phyloP scores from a whole-genome alignment of 768 basidiomycete genomes.

The Collybia nuda region DNA sequence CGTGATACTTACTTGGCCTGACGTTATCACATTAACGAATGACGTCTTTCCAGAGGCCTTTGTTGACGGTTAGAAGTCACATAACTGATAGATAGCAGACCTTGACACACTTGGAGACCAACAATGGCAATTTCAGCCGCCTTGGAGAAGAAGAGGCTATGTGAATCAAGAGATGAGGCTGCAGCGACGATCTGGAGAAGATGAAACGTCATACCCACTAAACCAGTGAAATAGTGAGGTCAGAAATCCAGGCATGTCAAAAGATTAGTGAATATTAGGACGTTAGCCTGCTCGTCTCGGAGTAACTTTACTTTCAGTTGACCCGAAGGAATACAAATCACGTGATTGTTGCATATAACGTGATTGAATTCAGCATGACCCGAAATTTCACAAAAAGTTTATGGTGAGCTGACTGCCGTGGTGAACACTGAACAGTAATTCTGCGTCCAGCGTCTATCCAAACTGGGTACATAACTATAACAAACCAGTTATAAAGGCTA shows the following conservation, averaged over 20 bases:
- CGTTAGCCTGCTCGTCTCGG: no score
- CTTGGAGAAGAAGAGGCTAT: conserved; percentile 83
- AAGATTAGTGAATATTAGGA: background rate
- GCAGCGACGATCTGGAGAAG: background rate
- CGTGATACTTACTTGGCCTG: conserved; percentile 60
- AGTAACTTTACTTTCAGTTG: no score
- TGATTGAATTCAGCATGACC: no score
- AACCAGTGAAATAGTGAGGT: conserved; percentile 46
- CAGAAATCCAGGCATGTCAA: conserved; percentile 39
- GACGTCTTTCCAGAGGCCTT: conserved; percentile 96
- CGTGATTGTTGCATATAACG: no score
- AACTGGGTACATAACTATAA: no score
- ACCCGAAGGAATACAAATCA: no score
- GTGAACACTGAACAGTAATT: no score
- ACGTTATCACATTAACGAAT: conserved; percentile 88
- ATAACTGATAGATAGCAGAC: background rate
- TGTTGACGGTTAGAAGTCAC: background rate
- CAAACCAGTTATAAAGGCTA: no score
- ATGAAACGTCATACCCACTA: conserved; percentile 30
- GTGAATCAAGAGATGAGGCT: background rate
- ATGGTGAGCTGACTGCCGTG: no score
- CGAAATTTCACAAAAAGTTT: no score
- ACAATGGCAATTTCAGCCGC: conserved; percentile 90
- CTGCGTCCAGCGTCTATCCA: no score
- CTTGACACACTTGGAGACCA: conserved; percentile 67